phyloP scores from a whole-genome alignment of 805 yeast species.

The Lipomyces sp. region DNA sequence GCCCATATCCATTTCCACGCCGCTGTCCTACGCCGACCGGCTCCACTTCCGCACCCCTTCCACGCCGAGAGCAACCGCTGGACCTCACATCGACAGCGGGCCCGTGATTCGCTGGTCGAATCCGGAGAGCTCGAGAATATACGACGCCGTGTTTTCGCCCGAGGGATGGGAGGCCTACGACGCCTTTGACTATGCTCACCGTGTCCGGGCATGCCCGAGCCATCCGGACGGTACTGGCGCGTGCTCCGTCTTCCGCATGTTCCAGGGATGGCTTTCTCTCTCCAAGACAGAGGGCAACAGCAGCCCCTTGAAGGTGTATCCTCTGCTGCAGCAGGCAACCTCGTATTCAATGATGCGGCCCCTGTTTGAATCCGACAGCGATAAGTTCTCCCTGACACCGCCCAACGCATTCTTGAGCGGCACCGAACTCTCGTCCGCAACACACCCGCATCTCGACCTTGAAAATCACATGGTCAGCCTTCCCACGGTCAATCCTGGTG shows the following conservation, averaged over 20 bases:
- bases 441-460: slow-evolving; percentile 42
- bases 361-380: slow-evolving; percentile 29
- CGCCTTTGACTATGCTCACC: slow-evolving; percentile 40
- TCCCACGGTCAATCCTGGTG: slow-evolving; percentile 45
- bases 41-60: slow-evolving; percentile 45
- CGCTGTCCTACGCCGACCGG: slow-evolving; percentile 45
- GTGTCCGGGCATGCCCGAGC: slow-evolving; percentile 40
- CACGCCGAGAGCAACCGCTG: slow-evolving; percentile 35
- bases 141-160: slow-evolving; percentile 39
- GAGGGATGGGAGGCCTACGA: slow-evolving; percentile 47
- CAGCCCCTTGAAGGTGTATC: slow-evolving; percentile 43
- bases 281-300: slow-evolving; percentile 40
- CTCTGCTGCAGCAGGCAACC: slow-evolving; percentile 40
- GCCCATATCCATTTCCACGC: slow-evolving; percentile 37
- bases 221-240: slow-evolving; percentile 36
- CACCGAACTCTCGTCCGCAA: slow-evolving; percentile 35
- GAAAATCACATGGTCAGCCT: slow-evolving; percentile 38
- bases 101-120: slow-evolving; percentile 50
- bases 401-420: slow-evolving; percentile 31
- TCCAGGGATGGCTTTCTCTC: slow-evolving; percentile 48
- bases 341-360: slow-evolving; percentile 45
- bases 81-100: slow-evolving; percentile 46
- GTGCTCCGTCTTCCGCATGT: slow-evolving; percentile 43
- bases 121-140: slow-evolving; percentile 39
- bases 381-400: slow-evolving; percentile 3